Base-by-base conservation (phyloP, 2,329 filamentous ascomycete species). In the Seiridium cupressi region DNA sequence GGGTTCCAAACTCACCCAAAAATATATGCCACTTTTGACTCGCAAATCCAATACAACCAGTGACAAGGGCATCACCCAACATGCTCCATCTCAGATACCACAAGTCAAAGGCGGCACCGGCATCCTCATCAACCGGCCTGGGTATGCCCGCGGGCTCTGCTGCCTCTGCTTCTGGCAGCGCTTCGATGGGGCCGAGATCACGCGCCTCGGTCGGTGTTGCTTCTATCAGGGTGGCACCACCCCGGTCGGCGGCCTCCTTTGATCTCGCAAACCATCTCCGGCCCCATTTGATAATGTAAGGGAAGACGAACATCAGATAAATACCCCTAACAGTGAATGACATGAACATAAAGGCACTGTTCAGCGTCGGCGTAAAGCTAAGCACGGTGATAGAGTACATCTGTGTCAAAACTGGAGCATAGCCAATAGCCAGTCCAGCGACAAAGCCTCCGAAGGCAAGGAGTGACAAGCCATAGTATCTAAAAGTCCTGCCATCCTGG, bases 281-380 rank as follows among this genome's bases (percentile, higher is more conserved):
- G 10, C 68, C 66, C 9, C 11, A 42, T 40, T 62, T 59, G 54
- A 69, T 69, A 18, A 69, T 68, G n/a, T 58, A 58, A 18, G 66
- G 68, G n/a, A 69, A 69, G 31, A 67, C 59, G 46, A 68, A 67
- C 64, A 68, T 69, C 38, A 68, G 62, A 46, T 68, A 69, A 32
- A 68, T 10, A 1, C 68, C 66, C 31, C 66, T 61, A 35, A 68
- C 61, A 34, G 65, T 32, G 31, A 49, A 61, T 42, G 60, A 62
- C 34, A 66, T 51, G 4, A 65, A 62, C 59, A 69, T 67, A 32
- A 68, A 62, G 8, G 64, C 40, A 44, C 67, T 67, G 61, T 67
- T 68, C 47, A 62, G 60, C 3, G 63, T 66, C 35, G 67, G 63
- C 4, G 57, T 59, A 59, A 69, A 69, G 6, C 46, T 18, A 35